Evolutionary conservation across 2,329 filamentous ascomycete genomes (phyloP), one percentile per base, ranked within the genome.

Genomic region (Coniochaeta prunicola): DNA sequence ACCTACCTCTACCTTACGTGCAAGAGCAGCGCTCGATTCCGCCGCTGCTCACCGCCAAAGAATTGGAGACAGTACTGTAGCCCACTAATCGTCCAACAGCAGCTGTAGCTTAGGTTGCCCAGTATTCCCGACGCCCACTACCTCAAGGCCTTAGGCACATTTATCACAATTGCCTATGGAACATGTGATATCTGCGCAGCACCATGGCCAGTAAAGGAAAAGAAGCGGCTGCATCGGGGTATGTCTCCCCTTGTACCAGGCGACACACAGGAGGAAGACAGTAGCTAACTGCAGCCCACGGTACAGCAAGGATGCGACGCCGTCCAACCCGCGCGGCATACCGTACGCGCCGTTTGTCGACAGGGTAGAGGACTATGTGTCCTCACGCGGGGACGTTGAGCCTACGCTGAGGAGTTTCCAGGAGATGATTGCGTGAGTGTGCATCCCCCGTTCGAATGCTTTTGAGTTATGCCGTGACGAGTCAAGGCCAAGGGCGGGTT

Each of bases 361-460:
- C 74, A 90, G 88, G 67, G 90, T 94, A 63, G 91, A 96, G 73
- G 90, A 96, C 76, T 96, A 93, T 78, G 88, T 94, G 59, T 80
- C 88, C 50, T 85, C 88, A 45, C 84, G 90, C 58, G 84, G 84
- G 38, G 89, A 96, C 69, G 91, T 94, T 66, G 91, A 96, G 71
- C 79, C 82, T 53, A 92, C 90, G 17, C 79, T 96, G 69, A 87
- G 89, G 70, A 91, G 83, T 72, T 96, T 96, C 72, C 90, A 93
- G 71, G 91, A 96, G 78, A 94, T 96, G 90, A 96, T 96, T 65
- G 91, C 90, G 90, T 94, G 81, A 74, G 82, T 76, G 53, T 17
- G 10, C 19, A 15, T 24, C 9, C 15, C 50, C 21, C 34, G n/a
- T n/a, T n/a, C n/a, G n/a, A n/a, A n/a, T n/a, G n/a, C n/a, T n/a